A percentile compares a stretch with the other conserved stretches of the same genome.
phyloP scores from a whole-genome alignment of 345 rosid species.

The Eucalyptus cloeziana region DNA sequence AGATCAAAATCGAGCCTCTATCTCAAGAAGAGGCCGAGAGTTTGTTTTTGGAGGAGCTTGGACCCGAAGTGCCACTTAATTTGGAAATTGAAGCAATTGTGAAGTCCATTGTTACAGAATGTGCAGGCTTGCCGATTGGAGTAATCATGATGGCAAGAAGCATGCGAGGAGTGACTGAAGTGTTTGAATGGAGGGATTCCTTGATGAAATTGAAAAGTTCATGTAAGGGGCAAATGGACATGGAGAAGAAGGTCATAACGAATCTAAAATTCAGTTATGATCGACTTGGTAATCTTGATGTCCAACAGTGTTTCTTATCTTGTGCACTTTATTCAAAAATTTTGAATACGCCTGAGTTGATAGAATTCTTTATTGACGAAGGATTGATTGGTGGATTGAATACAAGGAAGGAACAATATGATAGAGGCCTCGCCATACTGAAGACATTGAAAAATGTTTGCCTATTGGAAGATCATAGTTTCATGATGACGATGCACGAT shows the following conservation, averaged over 20 bases:
- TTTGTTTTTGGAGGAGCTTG: not conserved
- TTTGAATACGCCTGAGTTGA: not conserved
- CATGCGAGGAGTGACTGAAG: not conserved
- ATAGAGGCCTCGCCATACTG: not conserved
- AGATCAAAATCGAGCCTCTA: not conserved
- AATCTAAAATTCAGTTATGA: not conserved
- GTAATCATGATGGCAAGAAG: not conserved
- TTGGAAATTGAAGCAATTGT: not conserved
- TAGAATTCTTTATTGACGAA: conserved; percentile 1
- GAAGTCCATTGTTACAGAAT: not conserved
- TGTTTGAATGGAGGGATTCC: not conserved
- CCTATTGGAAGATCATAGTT: not conserved
- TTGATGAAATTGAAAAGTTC: not conserved
- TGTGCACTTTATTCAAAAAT: conserved; percentile 16
- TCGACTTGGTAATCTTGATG: not conserved
- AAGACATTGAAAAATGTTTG: not conserved
- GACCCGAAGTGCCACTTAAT: not conserved
- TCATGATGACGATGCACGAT: too few relatives aligned
- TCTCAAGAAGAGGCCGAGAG: not conserved
- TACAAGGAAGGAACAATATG: not conserved
- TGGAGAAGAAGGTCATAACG: not conserved
- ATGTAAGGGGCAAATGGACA: rapidly evolving
- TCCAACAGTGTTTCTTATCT: conserved; percentile 3
- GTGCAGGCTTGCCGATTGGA: conserved; percentile 3
- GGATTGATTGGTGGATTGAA: not conserved